phyloP scores from a whole-genome alignment of 179 eudicot genomes.

The Sideroxylon spinosum region DNA sequence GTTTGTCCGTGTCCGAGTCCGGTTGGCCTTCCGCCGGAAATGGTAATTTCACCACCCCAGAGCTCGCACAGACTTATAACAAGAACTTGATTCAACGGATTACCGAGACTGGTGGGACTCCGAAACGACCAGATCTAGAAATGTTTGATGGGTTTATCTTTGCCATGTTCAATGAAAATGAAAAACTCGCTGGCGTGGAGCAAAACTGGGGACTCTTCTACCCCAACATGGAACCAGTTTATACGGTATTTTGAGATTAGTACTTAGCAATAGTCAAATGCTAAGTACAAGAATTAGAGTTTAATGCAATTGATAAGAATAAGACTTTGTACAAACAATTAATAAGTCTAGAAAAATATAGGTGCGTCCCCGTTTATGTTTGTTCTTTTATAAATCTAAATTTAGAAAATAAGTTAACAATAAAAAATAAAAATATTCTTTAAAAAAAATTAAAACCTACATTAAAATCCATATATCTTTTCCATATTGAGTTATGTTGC shows the following conservation, averaged over 20 bases:
- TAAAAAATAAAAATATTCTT: no score
- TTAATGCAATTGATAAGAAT: neutral
- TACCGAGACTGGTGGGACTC: constrained; percentile 30
- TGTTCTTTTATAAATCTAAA: no score
- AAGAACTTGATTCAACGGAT: constrained; percentile 19
- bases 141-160: constrained; percentile 26
- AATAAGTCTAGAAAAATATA: no score
- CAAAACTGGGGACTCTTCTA: constrained; percentile 32
- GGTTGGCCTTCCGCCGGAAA: constrained; percentile 44
- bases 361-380: no score
- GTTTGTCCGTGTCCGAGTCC: constrained; percentile 25
- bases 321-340: no score
- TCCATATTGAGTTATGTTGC: no score
- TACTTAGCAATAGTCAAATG: no score
- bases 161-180: constrained; percentile 38
- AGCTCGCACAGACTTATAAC: constrained; percentile 27
- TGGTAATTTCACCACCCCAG: constrained; percentile 19
- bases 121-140: constrained; percentile 18
- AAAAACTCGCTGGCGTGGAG: constrained; percentile 29
- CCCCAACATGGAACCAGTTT: constrained; percentile 25
- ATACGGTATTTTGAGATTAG: constrained; percentile 1
- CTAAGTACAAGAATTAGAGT: no score
- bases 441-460: no score
- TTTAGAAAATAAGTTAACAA: no score
- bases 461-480: no score